phyloP scores from a whole-genome alignment of 2,329 filamentous ascomycete species.

The Rhynchosporium secalis region DNA sequence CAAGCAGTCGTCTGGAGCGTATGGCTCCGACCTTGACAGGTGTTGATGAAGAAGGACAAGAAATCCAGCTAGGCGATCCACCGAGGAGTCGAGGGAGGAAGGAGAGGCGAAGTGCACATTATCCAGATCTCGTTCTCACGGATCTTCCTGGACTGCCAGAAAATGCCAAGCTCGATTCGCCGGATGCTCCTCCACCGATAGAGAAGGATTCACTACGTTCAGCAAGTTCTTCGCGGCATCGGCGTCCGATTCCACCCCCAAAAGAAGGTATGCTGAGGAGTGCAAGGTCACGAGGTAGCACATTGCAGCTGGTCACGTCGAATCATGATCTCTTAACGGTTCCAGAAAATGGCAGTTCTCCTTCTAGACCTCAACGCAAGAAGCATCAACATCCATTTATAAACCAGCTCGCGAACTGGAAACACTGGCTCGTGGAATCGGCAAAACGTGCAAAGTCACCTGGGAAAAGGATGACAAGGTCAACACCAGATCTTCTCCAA shows the following conservation, averaged over 20 bases:
- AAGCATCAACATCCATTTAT: constrained; percentile 64
- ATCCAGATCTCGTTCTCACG: constrained; percentile 62
- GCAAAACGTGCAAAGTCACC: constrained; percentile 63
- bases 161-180: constrained; percentile 40
- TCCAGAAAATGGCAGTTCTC: constrained; percentile 42
- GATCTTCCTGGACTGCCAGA: constrained; percentile 80
- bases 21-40: constrained; percentile 75
- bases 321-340: constrained; percentile 61
- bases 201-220: constrained; percentile 79
- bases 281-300: constrained; percentile 76
- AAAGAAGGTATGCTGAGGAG: constrained; percentile 74
- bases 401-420: constrained; percentile 65
- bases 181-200: constrained; percentile 64
- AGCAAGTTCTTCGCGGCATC: constrained; percentile 73
- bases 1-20: constrained; percentile 81
- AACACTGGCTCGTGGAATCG: constrained; percentile 72
- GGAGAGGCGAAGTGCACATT: constrained; percentile 71
- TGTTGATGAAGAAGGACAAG: constrained; percentile 72
- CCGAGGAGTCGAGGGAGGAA: constrained; percentile 74
- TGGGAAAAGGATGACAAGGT: constrained; percentile 43
- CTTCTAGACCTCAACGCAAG: constrained; percentile 45
- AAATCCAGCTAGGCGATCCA: constrained; percentile 48
- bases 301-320: constrained; percentile 76
- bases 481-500: constrained; percentile 59
- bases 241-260: constrained; percentile 76